Base-by-base conservation (phyloP, 768 basidiomycete species). In the Phlebiopsis gigantea region DNA sequence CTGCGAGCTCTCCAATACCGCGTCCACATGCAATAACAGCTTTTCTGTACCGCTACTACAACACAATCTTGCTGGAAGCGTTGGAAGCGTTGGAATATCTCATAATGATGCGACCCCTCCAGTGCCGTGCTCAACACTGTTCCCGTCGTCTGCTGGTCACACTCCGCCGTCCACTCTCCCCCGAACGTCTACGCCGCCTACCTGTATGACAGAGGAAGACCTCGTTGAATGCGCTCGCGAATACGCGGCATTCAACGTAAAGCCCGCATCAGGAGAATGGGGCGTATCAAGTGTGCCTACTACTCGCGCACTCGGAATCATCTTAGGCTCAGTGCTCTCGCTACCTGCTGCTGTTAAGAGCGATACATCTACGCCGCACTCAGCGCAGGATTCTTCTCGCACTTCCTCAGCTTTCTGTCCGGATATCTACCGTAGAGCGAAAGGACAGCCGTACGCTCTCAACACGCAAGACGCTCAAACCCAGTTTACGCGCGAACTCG, bases 101-200 rank as follows among this genome's bases (percentile, higher is more conserved):
- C 43, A 17, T 19, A 5, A 21, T 19, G 5, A 21, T 29, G 43
- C 21, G 45, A 46, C 39, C 28, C 19, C 34, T 42, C 60, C 57
- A 6, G 53, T 52, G 15, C 59, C 62, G n/a, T 59, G 61, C 45
- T 63, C 62, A 4, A 58, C 62, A 1, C 21, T 57, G 2, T 29
- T 49, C 1, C 58, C 60, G 3, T 61, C 62, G 48, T 57, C 62
- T 4, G 19, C 30, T 26, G 47, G 24, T 2, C n/a, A 31, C 4
- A 63, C 59, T 2, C 55, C 59, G 25, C 52, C 28, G 5, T 29
- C 47, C 1, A 48, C 26, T 8, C 14, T 48, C 15, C 29, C 21
- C 34, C 21, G 26, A 26, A 25, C 6, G 28, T 30, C 47, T 6
- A n/a, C 47, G 47, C 26, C 21, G 6, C 28, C 15, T 2, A 48